phyloP scores from a whole-genome alignment of 345 rosid species.

The Arabis hirsuta region DNA sequence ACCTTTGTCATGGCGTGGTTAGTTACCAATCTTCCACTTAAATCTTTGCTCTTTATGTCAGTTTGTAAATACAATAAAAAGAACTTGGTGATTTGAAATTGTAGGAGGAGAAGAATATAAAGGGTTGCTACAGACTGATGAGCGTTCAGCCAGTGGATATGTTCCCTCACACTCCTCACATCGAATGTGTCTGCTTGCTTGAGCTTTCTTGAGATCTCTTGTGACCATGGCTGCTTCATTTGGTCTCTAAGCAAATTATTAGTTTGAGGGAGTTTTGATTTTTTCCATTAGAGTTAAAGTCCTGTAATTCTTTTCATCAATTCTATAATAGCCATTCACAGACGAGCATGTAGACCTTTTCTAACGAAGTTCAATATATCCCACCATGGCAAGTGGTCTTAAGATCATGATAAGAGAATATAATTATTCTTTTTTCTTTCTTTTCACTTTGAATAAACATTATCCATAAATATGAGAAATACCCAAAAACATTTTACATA shows the following conservation, averaged over 20 bases:
- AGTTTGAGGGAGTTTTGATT: slow-evolving; percentile 19
- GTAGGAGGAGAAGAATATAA: slow-evolving; percentile 70
- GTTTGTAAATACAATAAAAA: slow-evolving; percentile 9
- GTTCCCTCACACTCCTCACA: slow-evolving; percentile 98
- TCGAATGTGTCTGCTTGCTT: slow-evolving; percentile 79
- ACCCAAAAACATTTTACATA: too few relatives aligned
- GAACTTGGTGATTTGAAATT: slow-evolving; percentile 29
- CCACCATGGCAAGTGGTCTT: background rate
- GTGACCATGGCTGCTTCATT: slow-evolving; percentile 20
- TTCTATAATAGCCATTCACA: background rate
- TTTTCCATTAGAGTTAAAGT: background rate
- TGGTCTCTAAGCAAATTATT: slow-evolving; percentile 2
- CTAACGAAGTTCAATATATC: background rate
- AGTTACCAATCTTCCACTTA: slow-evolving; percentile 18
- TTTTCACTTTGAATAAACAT: too few relatives aligned
- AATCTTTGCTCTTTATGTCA: background rate
- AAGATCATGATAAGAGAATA: background rate
- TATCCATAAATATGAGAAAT: too few relatives aligned
- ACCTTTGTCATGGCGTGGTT: slow-evolving; percentile 90
- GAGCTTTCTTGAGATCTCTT: slow-evolving; percentile 62
- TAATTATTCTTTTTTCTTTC: too few relatives aligned
- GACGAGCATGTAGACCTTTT: slow-evolving; percentile 11
- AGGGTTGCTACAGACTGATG: slow-evolving; percentile 74
- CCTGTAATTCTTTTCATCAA: background rate
- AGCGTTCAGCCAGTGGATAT: slow-evolving; percentile 89